Percentiles rank a stretch among this genome's conserved stretches.
These are phyloP conservation scores for Chaetomiaceae sp. DNA, from an alignment of 2,329 filamentous ascomycete species.

Conservation along the genomic window DNA sequence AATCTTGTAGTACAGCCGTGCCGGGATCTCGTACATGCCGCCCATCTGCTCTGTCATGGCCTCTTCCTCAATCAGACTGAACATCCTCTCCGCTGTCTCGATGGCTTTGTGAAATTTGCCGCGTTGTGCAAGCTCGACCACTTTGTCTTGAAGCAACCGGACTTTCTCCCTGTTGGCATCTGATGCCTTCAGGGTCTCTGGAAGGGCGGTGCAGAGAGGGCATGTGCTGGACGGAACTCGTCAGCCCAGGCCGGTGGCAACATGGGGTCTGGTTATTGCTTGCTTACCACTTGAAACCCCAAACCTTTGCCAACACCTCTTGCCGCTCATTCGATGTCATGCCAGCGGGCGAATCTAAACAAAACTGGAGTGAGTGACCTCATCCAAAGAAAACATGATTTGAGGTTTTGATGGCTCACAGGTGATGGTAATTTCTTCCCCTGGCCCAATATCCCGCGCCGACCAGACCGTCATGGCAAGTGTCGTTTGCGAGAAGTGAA, in stretches of 20 bases:
- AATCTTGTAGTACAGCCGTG: constrained; percentile 21
- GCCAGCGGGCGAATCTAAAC: constrained; percentile 15
- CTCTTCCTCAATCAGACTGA: constrained; percentile 18
- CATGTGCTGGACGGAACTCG: too few species aligned
- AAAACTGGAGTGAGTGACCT: background rate
- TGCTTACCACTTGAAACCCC: constrained; percentile 25
- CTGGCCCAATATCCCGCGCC: constrained; percentile 20
- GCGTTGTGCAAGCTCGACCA: constrained; percentile 14
- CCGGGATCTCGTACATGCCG: constrained; percentile 23
- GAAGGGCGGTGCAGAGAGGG: constrained; percentile 15
- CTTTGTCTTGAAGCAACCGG: constrained; percentile 8
- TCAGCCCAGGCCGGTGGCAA: too few species aligned
- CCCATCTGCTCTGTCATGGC: constrained; percentile 16
- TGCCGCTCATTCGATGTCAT: constrained; percentile 15
- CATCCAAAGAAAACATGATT: too few species aligned
- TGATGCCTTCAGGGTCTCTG: constrained; percentile 4
- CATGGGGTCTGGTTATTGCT: too few species aligned
- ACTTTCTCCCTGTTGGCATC: constrained; percentile 13
- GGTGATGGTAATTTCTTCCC: constrained; percentile 25
- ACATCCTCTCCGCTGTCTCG: constrained; percentile 12
- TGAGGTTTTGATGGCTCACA: constrained; percentile 13
- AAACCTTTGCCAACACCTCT: constrained; percentile 14
- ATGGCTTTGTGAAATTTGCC: constrained; percentile 18
- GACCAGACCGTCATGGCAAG: constrained; percentile 24
- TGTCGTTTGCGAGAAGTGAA: constrained; percentile 22